Evolutionary conservation across 805 yeast genomes (phyloP).

Genomic region (Lachancea sp.): DNA sequence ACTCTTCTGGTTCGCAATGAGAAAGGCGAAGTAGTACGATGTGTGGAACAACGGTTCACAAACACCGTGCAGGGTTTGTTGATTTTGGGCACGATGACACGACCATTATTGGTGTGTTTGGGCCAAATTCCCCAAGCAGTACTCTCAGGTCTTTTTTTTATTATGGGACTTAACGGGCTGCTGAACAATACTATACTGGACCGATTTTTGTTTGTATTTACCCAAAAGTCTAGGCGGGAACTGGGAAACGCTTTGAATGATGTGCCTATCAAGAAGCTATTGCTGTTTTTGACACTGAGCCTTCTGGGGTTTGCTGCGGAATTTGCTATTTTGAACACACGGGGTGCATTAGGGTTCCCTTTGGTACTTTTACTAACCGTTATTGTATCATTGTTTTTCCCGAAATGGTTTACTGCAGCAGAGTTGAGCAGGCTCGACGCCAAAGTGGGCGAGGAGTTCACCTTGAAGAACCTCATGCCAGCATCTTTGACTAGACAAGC

Average conservation of each 20-base stretch:
- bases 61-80: conserved; percentile 80
- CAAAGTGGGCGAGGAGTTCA: conserved; percentile 51
- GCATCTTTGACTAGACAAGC: no score
- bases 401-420: conserved; percentile 50
- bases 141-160: conserved; percentile 83
- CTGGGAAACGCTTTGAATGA: conserved; percentile 29
- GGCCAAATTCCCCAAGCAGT: conserved; percentile 90
- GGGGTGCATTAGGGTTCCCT: conserved; percentile 93
- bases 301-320: conserved; percentile 70
- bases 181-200: conserved; percentile 58
- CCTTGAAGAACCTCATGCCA: conserved; percentile 40
- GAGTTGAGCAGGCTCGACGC: conserved; percentile 63
- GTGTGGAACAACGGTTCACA: conserved; percentile 86
- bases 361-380: conserved; percentile 66
- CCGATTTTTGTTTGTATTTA: conserved; percentile 54
- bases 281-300: conserved; percentile 51
- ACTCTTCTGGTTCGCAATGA: conserved; percentile 50
- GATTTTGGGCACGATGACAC: conserved; percentile 80
- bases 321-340: conserved; percentile 77
- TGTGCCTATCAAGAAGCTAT: conserved; percentile 35
- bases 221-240: conserved; percentile 44
- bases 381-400: conserved; percentile 57
- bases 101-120: conserved; percentile 76
- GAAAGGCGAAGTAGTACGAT: conserved; percentile 37
- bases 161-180: conserved; percentile 84